Percentiles rank a stretch among this genome's conserved stretches.
phyloP scores from a whole-genome alignment of 805 yeast genomes.

The Hanseniaspora taiwanica region DNA sequence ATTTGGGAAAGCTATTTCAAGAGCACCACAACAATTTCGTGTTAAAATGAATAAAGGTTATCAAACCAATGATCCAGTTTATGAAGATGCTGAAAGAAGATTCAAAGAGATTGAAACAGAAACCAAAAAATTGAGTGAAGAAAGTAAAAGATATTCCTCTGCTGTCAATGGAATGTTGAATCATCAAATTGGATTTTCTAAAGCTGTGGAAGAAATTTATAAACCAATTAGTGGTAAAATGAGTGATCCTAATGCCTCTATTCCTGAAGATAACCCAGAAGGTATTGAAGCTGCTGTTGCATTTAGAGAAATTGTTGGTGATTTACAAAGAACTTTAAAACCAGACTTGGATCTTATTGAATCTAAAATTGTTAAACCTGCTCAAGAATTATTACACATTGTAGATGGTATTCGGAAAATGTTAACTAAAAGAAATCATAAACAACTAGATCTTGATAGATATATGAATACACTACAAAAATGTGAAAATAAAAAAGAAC shows the following conservation, averaged over 20 bases:
- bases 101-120: conserved; percentile 84
- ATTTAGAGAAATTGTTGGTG: conserved; percentile 77
- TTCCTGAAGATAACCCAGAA: conserved; percentile 90
- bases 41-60: conserved; percentile 87
- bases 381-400: conserved; percentile 76
- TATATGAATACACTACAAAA: conserved; percentile 57
- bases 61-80: conserved; percentile 71
- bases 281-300: conserved; percentile 92
- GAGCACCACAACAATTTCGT: conserved; percentile 87
- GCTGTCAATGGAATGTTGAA: conserved; percentile 91
- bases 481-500: conserved; percentile 70
- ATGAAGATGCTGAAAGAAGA: conserved; percentile 90
- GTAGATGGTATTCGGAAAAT: conserved; percentile 78
- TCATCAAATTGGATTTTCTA: conserved; percentile 90
- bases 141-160: conserved; percentile 75
- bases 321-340: conserved; percentile 69
- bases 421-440: conserved; percentile 92
- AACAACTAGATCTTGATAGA: conserved; percentile 87
- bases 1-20: conserved; percentile 58
- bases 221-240: conserved; percentile 90
- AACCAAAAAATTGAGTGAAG: conserved; percentile 80
- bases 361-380: conserved; percentile 77
- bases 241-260: conserved; percentile 75
- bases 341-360: conserved; percentile 93
- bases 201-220: conserved; percentile 88